Conservation (phyloP, 768 basidiomycete genomes). For the Lactarius tabidus region DNA sequence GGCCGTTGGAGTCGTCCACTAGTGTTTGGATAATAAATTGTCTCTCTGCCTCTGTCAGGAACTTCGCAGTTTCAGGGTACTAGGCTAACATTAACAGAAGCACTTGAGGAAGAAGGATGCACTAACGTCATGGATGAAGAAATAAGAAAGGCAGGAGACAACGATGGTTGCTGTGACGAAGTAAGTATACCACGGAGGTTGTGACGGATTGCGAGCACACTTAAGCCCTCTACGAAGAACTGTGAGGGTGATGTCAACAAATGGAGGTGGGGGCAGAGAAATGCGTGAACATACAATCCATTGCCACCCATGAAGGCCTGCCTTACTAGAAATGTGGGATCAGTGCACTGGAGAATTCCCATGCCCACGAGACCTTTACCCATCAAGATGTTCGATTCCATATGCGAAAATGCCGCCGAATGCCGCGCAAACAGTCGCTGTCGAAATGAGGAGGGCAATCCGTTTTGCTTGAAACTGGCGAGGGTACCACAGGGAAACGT, state of each 20-base stretch:
- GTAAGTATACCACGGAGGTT: not conserved
- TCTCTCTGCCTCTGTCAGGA: slow-evolving; percentile 37
- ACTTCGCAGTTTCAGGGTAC: slow-evolving; percentile 44
- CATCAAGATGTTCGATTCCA: slow-evolving; percentile 15
- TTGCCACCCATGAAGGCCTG: slow-evolving; percentile 40
- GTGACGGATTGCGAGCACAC: slow-evolving; percentile 16
- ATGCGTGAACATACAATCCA: slow-evolving; percentile 41
- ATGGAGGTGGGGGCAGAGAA: too few relatives aligned
- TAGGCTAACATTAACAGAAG: not conserved
- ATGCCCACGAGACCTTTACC: too few relatives aligned
- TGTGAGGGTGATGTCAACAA: slow-evolving; percentile 16
- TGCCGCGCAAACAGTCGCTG: too few relatives aligned
- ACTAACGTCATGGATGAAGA: slow-evolving; percentile 39
- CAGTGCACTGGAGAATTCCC: not conserved
- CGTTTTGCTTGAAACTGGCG: too few relatives aligned
- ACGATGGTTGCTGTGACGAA: slow-evolving; percentile 29
- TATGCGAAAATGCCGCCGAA: slow-evolving; percentile 15
- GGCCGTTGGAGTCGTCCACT: slow-evolving; percentile 29
- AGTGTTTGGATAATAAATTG: slow-evolving; percentile 32
- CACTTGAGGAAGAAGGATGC: not conserved
- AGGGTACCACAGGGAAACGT: too few relatives aligned
- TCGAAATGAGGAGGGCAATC: too few relatives aligned
- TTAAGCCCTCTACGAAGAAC: slow-evolving; percentile 47
- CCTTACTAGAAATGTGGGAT: slow-evolving; percentile 23
- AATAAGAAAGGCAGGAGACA: slow-evolving; percentile 39